Conservation (phyloP, 129 eudicot species). For the Escallonia rubra region DNA sequence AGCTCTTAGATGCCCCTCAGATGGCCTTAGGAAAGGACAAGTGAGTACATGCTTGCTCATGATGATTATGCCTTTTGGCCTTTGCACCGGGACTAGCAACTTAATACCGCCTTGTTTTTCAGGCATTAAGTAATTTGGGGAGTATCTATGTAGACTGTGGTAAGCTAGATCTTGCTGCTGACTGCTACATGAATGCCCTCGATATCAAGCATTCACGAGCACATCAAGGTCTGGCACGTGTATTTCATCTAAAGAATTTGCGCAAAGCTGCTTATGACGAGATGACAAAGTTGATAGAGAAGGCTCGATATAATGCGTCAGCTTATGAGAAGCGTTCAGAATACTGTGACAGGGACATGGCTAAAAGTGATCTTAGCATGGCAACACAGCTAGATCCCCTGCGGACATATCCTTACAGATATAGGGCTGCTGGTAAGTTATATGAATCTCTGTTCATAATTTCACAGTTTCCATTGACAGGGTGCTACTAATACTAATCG, state of each 20-base stretch:
- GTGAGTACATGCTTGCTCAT: constrained; percentile 23
- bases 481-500: no score
- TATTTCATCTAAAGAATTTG: constrained; percentile 45
- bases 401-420: constrained; percentile 56
- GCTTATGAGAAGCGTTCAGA: constrained; percentile 69
- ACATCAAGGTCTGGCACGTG: constrained; percentile 66
- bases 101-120: constrained; percentile 6
- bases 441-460: background rate
- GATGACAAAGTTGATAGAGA: constrained; percentile 59
- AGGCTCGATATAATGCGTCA: constrained; percentile 42
- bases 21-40: constrained; percentile 73
- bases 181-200: constrained; percentile 55
- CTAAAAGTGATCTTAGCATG: constrained; percentile 46
- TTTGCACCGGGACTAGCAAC: background rate
- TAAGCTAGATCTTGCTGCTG: constrained; percentile 46
- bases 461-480: background rate
- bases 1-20: constrained; percentile 74
- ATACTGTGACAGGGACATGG: constrained; percentile 54
- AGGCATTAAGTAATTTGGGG: constrained; percentile 59
- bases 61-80: background rate
- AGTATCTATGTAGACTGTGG: constrained; percentile 53
- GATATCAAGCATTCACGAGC: constrained; percentile 58
- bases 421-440: constrained; percentile 54
- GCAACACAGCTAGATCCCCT: constrained; percentile 53
- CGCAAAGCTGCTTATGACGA: constrained; percentile 56